Evolutionary conservation across 495 filamentous ascomycete genomes (phyloP).

Genomic region (Penicillium subrubescens): DNA sequence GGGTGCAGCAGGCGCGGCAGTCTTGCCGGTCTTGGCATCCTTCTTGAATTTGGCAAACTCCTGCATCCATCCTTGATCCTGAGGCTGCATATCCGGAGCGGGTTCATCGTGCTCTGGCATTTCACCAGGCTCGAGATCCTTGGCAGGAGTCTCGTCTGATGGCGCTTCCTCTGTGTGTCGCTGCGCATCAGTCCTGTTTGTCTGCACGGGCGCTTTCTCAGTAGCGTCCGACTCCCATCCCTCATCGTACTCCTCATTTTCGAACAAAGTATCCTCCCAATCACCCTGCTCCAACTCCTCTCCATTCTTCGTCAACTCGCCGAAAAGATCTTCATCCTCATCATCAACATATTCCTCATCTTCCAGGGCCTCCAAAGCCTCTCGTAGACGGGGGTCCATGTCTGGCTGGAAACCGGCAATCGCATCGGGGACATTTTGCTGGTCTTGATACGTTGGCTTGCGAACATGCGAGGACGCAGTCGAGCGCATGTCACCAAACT

Average conservation of each 20-base stretch:
- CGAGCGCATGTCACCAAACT: slow-evolving; percentile 42
- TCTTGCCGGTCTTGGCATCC: slow-evolving; percentile 56
- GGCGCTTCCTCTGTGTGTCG: slow-evolving; percentile 5
- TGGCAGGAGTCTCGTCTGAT: slow-evolving; percentile 4
- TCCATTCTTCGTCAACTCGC: slow-evolving; percentile 69
- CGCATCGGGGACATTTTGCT: slow-evolving; percentile 89
- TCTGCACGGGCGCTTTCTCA: slow-evolving; percentile 62
- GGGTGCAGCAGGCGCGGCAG: slow-evolving; percentile 40
- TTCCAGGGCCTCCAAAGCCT: slow-evolving; percentile 91
- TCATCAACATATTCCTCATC: slow-evolving; percentile 97
- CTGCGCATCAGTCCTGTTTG: slow-evolving; percentile 40
- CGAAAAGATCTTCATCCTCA: slow-evolving; percentile 76
- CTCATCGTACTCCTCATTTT: slow-evolving; percentile 66
- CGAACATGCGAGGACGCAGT: slow-evolving; percentile 67
- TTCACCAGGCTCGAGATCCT: slow-evolving; percentile 37
- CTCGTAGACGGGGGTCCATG: slow-evolving; percentile 93
- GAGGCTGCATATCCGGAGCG: slow-evolving; percentile 44
- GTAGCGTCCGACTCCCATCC: slow-evolving; percentile 97
- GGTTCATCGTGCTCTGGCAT: slow-evolving; percentile 48
- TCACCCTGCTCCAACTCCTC: slow-evolving; percentile 71
- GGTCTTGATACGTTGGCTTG: slow-evolving; percentile 82
- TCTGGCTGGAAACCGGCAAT: slow-evolving; percentile 94
- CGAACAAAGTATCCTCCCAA: slow-evolving; percentile 61
- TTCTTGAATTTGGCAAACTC: slow-evolving; percentile 91
- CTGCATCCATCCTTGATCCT: slow-evolving; percentile 77